Conservation (phyloP, 2,329 filamentous ascomycete genomes). For the Xylariaceae sp. region DNA sequence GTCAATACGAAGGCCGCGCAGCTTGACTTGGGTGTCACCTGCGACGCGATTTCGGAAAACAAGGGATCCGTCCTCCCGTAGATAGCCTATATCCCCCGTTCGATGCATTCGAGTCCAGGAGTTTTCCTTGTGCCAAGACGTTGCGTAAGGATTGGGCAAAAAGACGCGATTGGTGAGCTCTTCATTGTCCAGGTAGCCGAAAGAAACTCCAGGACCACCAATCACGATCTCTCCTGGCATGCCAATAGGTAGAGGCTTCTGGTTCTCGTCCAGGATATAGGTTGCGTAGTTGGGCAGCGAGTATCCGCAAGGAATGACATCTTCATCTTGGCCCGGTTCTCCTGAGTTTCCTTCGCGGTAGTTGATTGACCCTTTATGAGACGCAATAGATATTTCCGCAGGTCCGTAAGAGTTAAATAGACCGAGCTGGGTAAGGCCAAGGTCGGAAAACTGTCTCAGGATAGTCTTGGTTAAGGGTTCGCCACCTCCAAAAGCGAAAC, state of each 20-base stretch:
- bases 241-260: constrained; percentile 37
- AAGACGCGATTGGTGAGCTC: constrained; percentile 9
- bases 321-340: neutral
- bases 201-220: constrained; percentile 35
- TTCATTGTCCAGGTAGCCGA: constrained; percentile 35
- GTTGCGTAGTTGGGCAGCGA: constrained; percentile 18
- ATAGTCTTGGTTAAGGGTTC: constrained; percentile 25
- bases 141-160: neutral
- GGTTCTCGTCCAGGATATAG: constrained; percentile 40
- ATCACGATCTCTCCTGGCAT: constrained; percentile 42
- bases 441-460: constrained; percentile 5
- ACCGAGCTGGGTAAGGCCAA: constrained; percentile 11
- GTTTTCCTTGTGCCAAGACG: neutral
- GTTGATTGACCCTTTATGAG: constrained; percentile 3
- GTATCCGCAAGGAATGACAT: constrained; percentile 9
- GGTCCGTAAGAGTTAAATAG: constrained; percentile 23
- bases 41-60: constrained; percentile 36
- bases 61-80: constrained; percentile 35
- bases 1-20: constrained; percentile 34
- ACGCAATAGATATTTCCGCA: constrained; percentile 16
- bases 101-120: constrained; percentile 16
- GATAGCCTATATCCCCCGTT: constrained; percentile 42
- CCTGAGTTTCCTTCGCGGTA: neutral
- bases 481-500: constrained; percentile 34
- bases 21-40: constrained; percentile 37